A percentile compares a stretch with the other conserved stretches of the same genome.
These are phyloP conservation scores for Aureobasidium leucospermi DNA, from an alignment of 2,329 filamentous ascomycete species.

Conservation along the genomic window DNA sequence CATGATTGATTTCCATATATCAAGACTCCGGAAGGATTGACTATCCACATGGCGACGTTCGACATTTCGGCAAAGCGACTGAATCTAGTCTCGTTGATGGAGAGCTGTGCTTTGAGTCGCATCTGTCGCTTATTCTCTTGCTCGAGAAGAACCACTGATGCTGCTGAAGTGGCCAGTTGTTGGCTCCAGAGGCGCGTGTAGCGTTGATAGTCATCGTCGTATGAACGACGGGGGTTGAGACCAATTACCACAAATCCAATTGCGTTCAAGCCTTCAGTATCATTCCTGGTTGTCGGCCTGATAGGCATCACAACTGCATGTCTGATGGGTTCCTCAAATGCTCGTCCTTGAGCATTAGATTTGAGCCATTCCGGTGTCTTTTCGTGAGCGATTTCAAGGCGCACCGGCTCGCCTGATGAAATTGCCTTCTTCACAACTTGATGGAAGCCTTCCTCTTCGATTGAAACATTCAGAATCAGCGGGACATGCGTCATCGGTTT, in stretches of 20 bases:
- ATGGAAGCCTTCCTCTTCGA: constrained; percentile 4
- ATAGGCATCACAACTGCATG: constrained; percentile 27
- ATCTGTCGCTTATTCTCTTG: constrained; percentile 27
- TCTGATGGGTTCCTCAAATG: constrained; percentile 26
- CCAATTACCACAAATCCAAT: constrained; percentile 30
- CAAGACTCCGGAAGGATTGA: background rate
- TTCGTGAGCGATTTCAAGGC: background rate
- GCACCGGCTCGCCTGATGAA: background rate
- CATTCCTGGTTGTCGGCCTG: constrained; percentile 22
- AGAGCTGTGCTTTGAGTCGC: constrained; percentile 13
- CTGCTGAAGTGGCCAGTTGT: constrained; percentile 27
- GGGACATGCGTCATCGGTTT: background rate
- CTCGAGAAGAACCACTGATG: constrained; percentile 26
- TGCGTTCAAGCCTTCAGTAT: constrained; percentile 19
- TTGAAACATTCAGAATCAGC: background rate
- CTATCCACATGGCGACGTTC: constrained; percentile 25
- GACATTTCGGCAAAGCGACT: constrained; percentile 29
- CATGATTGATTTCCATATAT: constrained; percentile 10
- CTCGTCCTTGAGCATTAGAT: constrained; percentile 14
- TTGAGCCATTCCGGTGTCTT: constrained; percentile 5
- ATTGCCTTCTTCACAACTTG: constrained; percentile 6
- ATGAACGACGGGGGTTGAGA: constrained; percentile 27
- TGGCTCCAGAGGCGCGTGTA: constrained; percentile 26
- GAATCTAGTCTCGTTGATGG: constrained; percentile 24
- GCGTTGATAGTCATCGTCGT: constrained; percentile 28